Percentiles rank a stretch among this genome's conserved stretches.
These are phyloP conservation scores for Poa annua DNA, from an alignment of 176 grass and related monocot species.

Conservation along the genomic window DNA sequence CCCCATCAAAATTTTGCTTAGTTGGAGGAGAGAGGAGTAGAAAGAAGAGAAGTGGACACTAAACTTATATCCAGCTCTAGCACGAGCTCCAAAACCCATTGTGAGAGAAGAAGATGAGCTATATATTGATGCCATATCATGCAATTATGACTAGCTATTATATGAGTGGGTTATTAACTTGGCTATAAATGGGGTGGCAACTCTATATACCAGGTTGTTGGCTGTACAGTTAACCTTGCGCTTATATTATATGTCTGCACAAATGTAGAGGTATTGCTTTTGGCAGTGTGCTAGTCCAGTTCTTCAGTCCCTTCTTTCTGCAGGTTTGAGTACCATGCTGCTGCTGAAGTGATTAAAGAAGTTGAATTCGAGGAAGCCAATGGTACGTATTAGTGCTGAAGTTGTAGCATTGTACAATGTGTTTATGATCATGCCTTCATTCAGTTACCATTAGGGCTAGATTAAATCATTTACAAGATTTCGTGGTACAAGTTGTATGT, in stretches of 20 bases:
- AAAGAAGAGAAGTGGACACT: no score
- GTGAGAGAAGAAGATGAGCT: no score
- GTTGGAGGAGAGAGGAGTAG: no score
- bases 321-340: slow-evolving; percentile 93
- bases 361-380: slow-evolving; percentile 82
- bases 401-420: background rate
- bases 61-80: no score
- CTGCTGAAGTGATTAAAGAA: slow-evolving; percentile 82
- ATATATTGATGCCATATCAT: no score
- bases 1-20: no score
- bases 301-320: slow-evolving; percentile 17
- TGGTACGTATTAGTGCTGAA: slow-evolving; percentile 50
- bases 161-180: no score
- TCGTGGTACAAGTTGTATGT: background rate
- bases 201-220: no score
- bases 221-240: no score
- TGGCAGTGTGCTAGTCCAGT: background rate
- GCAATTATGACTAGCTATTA: no score
- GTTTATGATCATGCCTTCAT: background rate
- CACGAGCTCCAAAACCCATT: no score
- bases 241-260: background rate
- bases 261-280: slow-evolving; percentile 11
- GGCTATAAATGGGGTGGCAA: no score
- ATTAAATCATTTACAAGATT: background rate
- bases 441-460: background rate